Evolutionary conservation across 2,329 filamentous ascomycete genomes (phyloP).

Genomic region (Elsinoe perseae): DNA sequence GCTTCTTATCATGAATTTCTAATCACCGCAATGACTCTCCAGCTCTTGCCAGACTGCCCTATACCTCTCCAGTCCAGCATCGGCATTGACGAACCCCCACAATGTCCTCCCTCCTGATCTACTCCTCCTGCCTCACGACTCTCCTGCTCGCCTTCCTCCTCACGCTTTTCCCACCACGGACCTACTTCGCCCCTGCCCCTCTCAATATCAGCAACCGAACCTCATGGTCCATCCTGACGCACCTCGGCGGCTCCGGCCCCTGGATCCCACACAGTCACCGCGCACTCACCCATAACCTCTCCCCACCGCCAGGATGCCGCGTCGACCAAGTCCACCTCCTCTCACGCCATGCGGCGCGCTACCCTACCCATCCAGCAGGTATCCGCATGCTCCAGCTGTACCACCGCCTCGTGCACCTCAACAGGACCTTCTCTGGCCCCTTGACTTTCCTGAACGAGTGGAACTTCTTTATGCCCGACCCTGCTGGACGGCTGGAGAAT

Average conservation of each 20-base stretch:
- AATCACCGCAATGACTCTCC: neutral
- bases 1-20: neutral
- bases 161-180: constrained; percentile 8
- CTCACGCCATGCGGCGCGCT: constrained; percentile 51
- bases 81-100: neutral
- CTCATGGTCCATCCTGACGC: constrained; percentile 44
- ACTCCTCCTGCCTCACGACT: constrained; percentile 11
- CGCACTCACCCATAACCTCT: constrained; percentile 35
- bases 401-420: constrained; percentile 37
- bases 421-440: constrained; percentile 40
- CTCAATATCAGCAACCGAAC: neutral
- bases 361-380: constrained; percentile 46
- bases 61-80: neutral
- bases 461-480: constrained; percentile 46
- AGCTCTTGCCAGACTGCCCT: neutral
- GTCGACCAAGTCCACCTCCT: constrained; percentile 55
- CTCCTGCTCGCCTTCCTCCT: constrained; percentile 8
- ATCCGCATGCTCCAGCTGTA: constrained; percentile 44
- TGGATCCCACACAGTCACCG: constrained; percentile 46
- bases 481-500: constrained; percentile 43
- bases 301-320: constrained; percentile 41
- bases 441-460: constrained; percentile 48
- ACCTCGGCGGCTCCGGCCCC: constrained; percentile 49
- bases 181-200: constrained; percentile 4
- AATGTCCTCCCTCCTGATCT: constrained; percentile 10